Conservation (phyloP, 2,329 filamentous ascomycete genomes). For the Rutstroemia sp. region DNA sequence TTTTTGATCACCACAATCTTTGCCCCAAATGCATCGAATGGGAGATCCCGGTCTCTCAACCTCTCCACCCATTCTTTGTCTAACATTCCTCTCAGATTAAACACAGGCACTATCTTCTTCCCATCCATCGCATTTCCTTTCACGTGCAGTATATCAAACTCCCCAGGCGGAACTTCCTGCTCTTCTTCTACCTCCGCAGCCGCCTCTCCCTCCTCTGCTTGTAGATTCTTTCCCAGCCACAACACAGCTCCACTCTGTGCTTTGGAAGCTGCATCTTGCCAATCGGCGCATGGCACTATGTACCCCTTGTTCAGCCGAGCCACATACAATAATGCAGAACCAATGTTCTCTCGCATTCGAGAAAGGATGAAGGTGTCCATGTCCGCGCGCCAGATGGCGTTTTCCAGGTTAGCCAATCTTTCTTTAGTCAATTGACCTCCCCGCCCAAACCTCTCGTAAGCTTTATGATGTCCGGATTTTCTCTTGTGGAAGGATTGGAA, state of each 20-base stretch:
- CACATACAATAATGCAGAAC: conserved; percentile 39
- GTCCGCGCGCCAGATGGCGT: conserved; percentile 40
- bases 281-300: conserved; percentile 36
- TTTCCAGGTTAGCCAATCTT: conserved; percentile 15
- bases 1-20: conserved; percentile 34
- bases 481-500: neutral
- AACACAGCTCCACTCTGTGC: conserved; percentile 24
- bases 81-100: conserved; percentile 45
- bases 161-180: conserved; percentile 22
- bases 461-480: neutral
- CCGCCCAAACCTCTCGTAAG: neutral
- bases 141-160: conserved; percentile 41
- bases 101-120: conserved; percentile 36
- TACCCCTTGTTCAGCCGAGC: conserved; percentile 32
- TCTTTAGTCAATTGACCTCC: neutral
- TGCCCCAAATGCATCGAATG: conserved; percentile 28
- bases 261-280: conserved; percentile 37
- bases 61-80: conserved; percentile 38
- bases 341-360: conserved; percentile 40
- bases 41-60: conserved; percentile 29
- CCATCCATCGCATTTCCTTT: neutral
- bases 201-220: neutral
- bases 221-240: conserved; percentile 17
- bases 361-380: conserved; percentile 48
- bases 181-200: conserved; percentile 10